These are phyloP conservation scores for Madurella mycetomatis DNA, from an alignment of 2,329 filamentous ascomycete species.

Conservation along the genomic window DNA sequence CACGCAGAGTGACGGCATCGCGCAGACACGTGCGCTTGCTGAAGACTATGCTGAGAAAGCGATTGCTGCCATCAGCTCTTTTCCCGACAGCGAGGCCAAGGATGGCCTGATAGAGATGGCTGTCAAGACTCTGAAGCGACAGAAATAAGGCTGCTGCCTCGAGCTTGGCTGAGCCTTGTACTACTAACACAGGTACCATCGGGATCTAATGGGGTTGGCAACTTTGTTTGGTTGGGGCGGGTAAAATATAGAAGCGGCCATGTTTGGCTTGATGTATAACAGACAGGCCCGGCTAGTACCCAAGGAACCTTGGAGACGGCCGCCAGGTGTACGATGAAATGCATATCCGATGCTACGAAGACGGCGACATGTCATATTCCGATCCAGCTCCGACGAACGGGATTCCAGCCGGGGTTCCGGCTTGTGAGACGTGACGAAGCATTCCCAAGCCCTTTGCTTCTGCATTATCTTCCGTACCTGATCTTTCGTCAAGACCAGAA, in stretches of 20 bases:
- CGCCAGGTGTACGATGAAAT: neutral
- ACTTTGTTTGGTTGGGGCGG: neutral
- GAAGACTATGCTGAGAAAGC: slow-evolving; percentile 89
- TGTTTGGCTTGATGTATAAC: neutral
- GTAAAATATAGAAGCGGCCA: neutral
- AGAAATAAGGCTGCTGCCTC: slow-evolving; percentile 57
- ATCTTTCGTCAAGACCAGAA: no score
- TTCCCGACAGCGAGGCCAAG: slow-evolving; percentile 95
- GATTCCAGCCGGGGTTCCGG: neutral
- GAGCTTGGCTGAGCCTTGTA: slow-evolving; percentile 4
- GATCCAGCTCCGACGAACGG: neutral
- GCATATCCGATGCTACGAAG: neutral
- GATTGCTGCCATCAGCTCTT: slow-evolving; percentile 73
- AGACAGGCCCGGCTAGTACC: neutral
- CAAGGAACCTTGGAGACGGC: neutral
- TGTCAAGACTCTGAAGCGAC: slow-evolving; percentile 79
- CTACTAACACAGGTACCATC: neutral
- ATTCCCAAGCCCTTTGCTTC: no score
- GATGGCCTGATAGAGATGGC: slow-evolving; percentile 90
- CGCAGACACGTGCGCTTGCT: slow-evolving; percentile 85
- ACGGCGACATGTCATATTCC: neutral
- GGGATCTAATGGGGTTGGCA: neutral
- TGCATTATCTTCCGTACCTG: no score
- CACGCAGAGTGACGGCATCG: slow-evolving; percentile 75
- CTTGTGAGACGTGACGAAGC: neutral